These are phyloP conservation scores for Entoloma clypeatum DNA, from an alignment of 1,284 basidiomycete species.

Conservation along the genomic window DNA sequence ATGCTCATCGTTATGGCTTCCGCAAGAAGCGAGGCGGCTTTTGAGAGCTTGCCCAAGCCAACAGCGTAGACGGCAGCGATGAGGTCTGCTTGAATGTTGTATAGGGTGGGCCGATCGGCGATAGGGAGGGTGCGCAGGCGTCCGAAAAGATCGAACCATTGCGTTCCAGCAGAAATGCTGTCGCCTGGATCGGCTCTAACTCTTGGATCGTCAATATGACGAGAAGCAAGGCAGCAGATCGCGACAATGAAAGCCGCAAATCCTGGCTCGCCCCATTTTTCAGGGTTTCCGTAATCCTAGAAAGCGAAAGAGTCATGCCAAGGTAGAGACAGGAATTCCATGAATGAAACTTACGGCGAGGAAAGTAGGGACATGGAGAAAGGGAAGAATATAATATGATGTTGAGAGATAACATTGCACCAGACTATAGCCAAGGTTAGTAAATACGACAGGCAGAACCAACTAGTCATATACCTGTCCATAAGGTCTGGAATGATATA, in stretches of 20 bases:
- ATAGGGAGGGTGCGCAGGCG: constrained; percentile 81
- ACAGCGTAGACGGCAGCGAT: constrained; percentile 86
- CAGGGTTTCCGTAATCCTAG: constrained; percentile 86
- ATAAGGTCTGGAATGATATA: constrained; percentile 82
- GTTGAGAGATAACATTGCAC: constrained; percentile 83
- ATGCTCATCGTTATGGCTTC: constrained; percentile 81
- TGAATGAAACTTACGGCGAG: constrained; percentile 65
- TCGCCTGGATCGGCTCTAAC: constrained; percentile 78
- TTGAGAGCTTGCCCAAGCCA: constrained; percentile 82
- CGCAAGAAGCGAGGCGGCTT: constrained; percentile 78
- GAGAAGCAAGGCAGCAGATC: constrained; percentile 82
- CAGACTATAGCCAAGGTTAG: constrained; percentile 43
- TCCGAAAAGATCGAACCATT: constrained; percentile 85
- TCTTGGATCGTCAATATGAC: constrained; percentile 86
- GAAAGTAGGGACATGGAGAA: constrained; percentile 87
- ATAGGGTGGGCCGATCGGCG: constrained; percentile 83
- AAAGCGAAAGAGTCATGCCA: constrained; percentile 11
- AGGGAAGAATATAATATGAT: constrained; percentile 87
- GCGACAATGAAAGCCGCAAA: constrained; percentile 89
- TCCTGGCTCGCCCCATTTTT: constrained; percentile 90
- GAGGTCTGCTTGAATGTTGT: constrained; percentile 85
- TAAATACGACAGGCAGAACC: background rate
- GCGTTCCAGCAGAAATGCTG: constrained; percentile 80
- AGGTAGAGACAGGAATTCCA: constrained; percentile 7
- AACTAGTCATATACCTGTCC: constrained; percentile 63